Conservation (phyloP, 371 early-diverging fungal species). For the Paraphysoderma sedebokerense region DNA sequence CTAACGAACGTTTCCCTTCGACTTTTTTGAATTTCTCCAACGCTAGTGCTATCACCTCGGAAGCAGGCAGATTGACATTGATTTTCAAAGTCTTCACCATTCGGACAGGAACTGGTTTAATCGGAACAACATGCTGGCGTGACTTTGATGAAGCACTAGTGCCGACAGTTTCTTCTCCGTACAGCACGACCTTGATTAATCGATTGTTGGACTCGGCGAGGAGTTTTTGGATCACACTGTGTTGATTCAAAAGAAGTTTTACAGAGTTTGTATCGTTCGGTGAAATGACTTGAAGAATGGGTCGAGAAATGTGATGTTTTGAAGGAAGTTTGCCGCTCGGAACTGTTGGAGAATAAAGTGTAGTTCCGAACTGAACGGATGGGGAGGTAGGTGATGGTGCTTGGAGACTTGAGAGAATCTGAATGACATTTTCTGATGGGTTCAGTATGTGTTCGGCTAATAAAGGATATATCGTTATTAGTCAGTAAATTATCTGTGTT, state of each 20-base stretch:
- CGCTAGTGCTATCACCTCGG: background rate
- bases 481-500: no score
- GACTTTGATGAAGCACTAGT: no score
- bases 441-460: background rate
- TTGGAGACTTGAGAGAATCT: background rate
- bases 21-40: background rate
- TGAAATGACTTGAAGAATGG: constrained; percentile 1
- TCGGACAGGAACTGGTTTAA: background rate
- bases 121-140: no score
- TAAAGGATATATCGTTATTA: no score
- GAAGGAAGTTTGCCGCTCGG: background rate
- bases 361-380: background rate
- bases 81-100: constrained; percentile 1
- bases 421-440: background rate
- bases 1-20: background rate
- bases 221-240: background rate
- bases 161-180: background rate
- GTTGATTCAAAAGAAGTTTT: background rate
- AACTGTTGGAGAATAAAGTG: background rate
- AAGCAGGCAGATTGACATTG: background rate
- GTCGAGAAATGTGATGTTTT: background rate
- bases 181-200: background rate
- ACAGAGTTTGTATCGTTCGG: background rate
- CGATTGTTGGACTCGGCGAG: background rate
- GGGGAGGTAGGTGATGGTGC: no score